Base-by-base conservation (phyloP, 2,329 filamentous ascomycete genomes). In the Colletotrichum paranaense region DNA sequence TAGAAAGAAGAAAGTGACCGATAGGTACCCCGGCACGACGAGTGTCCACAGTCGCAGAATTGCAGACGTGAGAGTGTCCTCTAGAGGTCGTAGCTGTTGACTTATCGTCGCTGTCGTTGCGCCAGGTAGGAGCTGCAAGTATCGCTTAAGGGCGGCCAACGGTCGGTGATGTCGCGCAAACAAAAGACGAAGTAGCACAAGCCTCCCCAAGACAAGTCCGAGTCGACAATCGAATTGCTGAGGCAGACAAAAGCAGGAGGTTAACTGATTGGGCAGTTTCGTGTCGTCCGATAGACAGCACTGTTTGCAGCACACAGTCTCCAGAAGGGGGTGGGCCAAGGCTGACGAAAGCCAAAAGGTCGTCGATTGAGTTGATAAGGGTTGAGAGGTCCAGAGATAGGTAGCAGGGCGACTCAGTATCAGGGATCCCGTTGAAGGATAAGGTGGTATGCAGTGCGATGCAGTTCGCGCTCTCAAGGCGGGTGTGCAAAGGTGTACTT, bases 261-360 rank as follows among this genome's bases (percentile, higher is more conserved):
- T 30, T 59, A 30, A 32, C 26, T 71, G 68, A 63, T 74, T 72
- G 52, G 68, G 62, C 52, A 38, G 30, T 68, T 72, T 72, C 32
- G 68, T 58, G 32, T 68, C 58, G 72, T 74, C 62, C 38, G 58
- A 74, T 42, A 57, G 58, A 72, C 62, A 32, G 57, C 49, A 63
- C 57, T 67, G 28, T 52, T 72, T 52, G 56, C 49, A 64, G 46
- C 66, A 73, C 69, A 57, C 46, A 35, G 32, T 49, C 59, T 24
- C 64, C 42, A 59, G 55, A 73, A 71, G 62, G 70, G 67, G 71
- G 67, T 66, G 62, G 67, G 70, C 70, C 70, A 73, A 73, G 66
- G 71, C 60, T 57, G 60, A 62, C 38, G 71, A 73, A 64, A 59
- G 22, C 49, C 67, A 38, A 42, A 53, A 62, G 35, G 56, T 35